Conservation (phyloP, 2,329 filamentous ascomycete genomes). For the Metarhizium anisopliae region DNA sequence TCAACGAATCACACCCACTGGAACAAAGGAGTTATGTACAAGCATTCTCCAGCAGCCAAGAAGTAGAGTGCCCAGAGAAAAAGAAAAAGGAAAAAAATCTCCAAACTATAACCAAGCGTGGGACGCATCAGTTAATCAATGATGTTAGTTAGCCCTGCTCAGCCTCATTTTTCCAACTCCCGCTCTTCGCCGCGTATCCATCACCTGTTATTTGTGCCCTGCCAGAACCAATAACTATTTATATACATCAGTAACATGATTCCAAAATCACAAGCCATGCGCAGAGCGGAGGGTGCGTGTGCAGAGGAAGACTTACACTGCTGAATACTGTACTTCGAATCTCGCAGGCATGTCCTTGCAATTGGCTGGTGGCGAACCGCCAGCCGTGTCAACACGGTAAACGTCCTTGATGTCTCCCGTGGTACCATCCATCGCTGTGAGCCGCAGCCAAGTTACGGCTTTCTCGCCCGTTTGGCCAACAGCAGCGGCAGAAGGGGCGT, state of each 20-base stretch:
- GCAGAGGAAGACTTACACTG: conserved; percentile 57
- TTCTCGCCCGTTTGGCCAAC: conserved; percentile 53
- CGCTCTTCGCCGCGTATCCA: neutral
- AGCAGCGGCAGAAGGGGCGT: conserved; percentile 54
- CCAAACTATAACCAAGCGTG: no score
- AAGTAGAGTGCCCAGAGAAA: no score
- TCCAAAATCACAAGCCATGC: neutral
- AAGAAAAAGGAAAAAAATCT: no score
- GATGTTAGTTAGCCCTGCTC: neutral
- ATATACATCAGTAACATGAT: neutral
- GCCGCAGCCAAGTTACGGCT: conserved; percentile 74
- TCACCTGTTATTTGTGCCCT: conserved; percentile 4
- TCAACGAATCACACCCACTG: no score
- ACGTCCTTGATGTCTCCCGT: conserved; percentile 62
- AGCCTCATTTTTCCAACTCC: neutral
- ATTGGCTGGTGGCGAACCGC: conserved; percentile 64
- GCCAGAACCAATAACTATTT: conserved; percentile 30
- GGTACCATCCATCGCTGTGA: conserved; percentile 43
- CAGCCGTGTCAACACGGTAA: conserved; percentile 77
- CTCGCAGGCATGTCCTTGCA: conserved; percentile 55
- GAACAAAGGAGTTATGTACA: no score
- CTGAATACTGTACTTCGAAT: conserved; percentile 72
- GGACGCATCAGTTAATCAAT: no score
- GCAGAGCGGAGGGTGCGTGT: neutral
- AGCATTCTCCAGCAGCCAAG: no score